Evolutionary conservation across 805 yeast genomes (phyloP), one percentile per base, ranked within the genome.

Genomic region (Hanseniaspora lindneri): DNA sequence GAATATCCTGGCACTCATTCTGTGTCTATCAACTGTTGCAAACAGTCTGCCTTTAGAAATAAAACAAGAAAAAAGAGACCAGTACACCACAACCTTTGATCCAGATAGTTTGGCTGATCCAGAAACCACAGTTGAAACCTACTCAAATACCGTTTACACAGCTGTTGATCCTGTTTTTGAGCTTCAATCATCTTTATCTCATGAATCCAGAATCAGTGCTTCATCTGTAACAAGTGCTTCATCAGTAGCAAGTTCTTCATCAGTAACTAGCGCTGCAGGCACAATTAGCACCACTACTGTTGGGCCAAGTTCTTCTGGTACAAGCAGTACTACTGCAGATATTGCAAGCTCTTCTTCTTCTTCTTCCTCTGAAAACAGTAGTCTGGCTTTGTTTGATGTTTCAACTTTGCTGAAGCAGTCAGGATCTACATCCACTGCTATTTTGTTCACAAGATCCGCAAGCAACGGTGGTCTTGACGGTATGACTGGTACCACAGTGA

Each of bases 401-500:
- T 43, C 56, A 3, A 53, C 55, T 10, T 35, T 53, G 27, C 32
- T 54, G 29, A 43, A 52, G 16, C 32, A 44, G 16, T 52, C 56
- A 9, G 56, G 51, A 10, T 19, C 55, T 13, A 55, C 60, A 4
- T 46, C 58, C 14, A 55, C 59, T 3, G 51, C 56, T 24, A 47
- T 49, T 25, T 16, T 56, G 16, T 53, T 51, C 41, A 44, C 54
- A 4, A 41, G 51, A 11, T 42, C 56, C 10, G 20, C 47, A 8
- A 27, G 53, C 19, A 21, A 33, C 8, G 44, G 56, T 9, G 44
- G 53, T n/a, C 39, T 55, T 28, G 42, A 54, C 9, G 40, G 54
- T 5, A 41, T 51, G 8, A 60, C 66, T 10, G 61, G 62, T 17
- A 58, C 66, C 6, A 54, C 60, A 14, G 61, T 60, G 34, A 62